Conservation (phyloP, 1,139 yeast genomes). For the Saccharomyces hybrid region DNA sequence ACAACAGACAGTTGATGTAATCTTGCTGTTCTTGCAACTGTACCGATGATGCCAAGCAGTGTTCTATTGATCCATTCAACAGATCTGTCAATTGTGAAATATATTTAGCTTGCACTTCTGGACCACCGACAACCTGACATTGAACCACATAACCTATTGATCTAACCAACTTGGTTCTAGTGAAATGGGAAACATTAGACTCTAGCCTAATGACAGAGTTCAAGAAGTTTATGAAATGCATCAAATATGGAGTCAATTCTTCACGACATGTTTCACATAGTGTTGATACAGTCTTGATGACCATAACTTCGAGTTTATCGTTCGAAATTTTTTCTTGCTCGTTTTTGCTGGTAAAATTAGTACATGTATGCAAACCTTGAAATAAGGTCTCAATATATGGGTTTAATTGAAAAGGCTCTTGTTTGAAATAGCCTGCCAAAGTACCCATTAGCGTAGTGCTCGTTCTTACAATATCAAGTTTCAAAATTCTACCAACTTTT, state of each 20-base stretch:
- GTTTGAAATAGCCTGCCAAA: slow-evolving; percentile 48
- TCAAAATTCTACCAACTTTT: slow-evolving; percentile 14
- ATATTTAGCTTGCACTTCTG: slow-evolving; percentile 36
- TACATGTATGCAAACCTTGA: slow-evolving; percentile 32
- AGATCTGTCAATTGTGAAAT: slow-evolving; percentile 25
- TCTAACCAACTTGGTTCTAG: slow-evolving; percentile 54
- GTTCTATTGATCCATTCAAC: slow-evolving; percentile 21
- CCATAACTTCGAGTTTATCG: slow-evolving; percentile 32
- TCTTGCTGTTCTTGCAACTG: slow-evolving; percentile 16
- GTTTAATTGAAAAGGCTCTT: slow-evolving; percentile 35
- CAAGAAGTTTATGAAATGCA: slow-evolving; percentile 46
- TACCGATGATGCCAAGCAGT: slow-evolving; percentile 15
- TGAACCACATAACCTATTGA: slow-evolving; percentile 58
- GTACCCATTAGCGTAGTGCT: slow-evolving; percentile 48
- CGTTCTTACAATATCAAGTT: slow-evolving; percentile 36
- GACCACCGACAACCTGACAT: slow-evolving; percentile 38
- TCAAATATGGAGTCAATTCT: slow-evolving; percentile 41
- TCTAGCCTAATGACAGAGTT: slow-evolving; percentile 45
- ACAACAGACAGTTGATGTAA: slow-evolving; percentile 47
- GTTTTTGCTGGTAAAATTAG: slow-evolving; percentile 8
- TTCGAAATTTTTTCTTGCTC: slow-evolving; percentile 7
- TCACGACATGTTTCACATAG: slow-evolving; percentile 56
- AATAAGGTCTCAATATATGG: slow-evolving; percentile 46
- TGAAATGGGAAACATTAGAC: slow-evolving; percentile 40
- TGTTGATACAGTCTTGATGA: slow-evolving; percentile 53